These are phyloP conservation scores for Cytospora leucostoma DNA, from an alignment of 2,329 filamentous ascomycete species.

Conservation along the genomic window DNA sequence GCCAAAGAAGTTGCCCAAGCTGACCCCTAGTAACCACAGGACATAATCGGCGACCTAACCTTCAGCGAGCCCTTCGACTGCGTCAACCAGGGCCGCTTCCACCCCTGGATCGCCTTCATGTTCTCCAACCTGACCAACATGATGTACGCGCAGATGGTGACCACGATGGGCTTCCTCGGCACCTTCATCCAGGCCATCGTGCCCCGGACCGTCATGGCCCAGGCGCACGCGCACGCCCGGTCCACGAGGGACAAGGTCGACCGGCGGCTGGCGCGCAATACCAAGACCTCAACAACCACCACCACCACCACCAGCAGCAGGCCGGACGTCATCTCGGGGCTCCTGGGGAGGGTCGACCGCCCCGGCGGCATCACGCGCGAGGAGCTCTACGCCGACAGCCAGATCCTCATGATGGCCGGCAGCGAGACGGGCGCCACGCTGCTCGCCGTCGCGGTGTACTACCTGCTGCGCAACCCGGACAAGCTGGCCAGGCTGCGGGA, in stretches of 20 bases:
- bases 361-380: conserved; percentile 19
- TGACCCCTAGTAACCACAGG: conserved; percentile 8
- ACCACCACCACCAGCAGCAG: neutral
- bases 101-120: conserved; percentile 34
- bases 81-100: conserved; percentile 29
- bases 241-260: conserved; percentile 28
- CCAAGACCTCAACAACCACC: neutral
- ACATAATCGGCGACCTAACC: conserved; percentile 33
- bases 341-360: conserved; percentile 19
- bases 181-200: conserved; percentile 24
- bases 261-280: conserved; percentile 24
- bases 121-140: conserved; percentile 31
- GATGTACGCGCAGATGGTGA: conserved; percentile 29
- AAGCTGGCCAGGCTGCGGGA: conserved; percentile 14
- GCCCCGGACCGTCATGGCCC: conserved; percentile 18
- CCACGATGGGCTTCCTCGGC: conserved; percentile 24
- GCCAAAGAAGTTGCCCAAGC: neutral
- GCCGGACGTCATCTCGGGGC: conserved; percentile 24
- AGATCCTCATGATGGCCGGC: conserved; percentile 28
- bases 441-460: conserved; percentile 26
- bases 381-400: conserved; percentile 28
- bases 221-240: conserved; percentile 25
- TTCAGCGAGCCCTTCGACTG: conserved; percentile 34
- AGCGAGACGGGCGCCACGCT: conserved; percentile 29
- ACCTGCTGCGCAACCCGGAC: conserved; percentile 26